phyloP scores from a whole-genome alignment of 495 filamentous ascomycete genomes.

The Choiromyces venosus region DNA sequence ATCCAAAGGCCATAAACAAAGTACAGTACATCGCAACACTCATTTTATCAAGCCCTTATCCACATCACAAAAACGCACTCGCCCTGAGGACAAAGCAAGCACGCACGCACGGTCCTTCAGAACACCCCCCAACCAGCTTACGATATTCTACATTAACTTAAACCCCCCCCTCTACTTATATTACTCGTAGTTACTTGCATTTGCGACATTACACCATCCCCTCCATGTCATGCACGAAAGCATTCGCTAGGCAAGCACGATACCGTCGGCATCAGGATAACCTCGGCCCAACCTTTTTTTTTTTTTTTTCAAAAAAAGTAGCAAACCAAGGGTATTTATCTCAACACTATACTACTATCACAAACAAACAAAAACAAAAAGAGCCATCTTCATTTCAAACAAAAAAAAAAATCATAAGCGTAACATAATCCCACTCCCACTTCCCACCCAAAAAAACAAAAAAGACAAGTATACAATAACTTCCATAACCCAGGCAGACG shows the following conservation, averaged over 20 bases:
- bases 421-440: neutral
- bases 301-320: no score
- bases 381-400: no score
- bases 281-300: no score
- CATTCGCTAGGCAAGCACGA: neutral
- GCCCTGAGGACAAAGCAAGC: no score
- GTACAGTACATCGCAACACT: no score
- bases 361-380: neutral
- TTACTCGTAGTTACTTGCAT: neutral
- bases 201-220: neutral
- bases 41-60: no score
- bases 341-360: neutral
- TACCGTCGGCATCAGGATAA: neutral
- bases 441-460: neutral
- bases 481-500: neutral
- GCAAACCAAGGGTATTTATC: no score
- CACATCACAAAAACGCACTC: slow-evolving; percentile 2
- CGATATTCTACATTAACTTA: no score
- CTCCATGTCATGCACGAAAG: neutral
- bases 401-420: no score
- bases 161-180: neutral
- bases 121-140: neutral
- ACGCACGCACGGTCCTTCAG: no score
- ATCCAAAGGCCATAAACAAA: no score
- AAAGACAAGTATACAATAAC: neutral